Base-by-base conservation (phyloP, 169 alveolate genomes). In the Theileria orientalis region DNA sequence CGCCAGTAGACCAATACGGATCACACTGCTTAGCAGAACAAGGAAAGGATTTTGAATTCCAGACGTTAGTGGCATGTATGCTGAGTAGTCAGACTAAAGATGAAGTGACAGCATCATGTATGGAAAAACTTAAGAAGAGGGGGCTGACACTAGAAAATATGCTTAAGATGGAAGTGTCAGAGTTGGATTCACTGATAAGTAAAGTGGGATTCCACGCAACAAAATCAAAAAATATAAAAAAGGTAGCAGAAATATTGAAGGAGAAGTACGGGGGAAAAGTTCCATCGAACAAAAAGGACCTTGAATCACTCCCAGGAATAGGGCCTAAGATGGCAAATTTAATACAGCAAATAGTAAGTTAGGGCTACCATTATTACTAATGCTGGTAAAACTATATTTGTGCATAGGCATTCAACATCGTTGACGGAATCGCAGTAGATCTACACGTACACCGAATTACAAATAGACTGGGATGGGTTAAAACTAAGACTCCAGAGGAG, bases 301-400 rank as follows among this genome's bases (percentile, higher is more conserved):
- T 97, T 41, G 84, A 91, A 16, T 74, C 85, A 56, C 87, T 96
- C 13, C 97, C 97, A 25, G 99, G 99, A 14, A 94, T 97, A 41
- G 99, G 99, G 16, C 96, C 95, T 25, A 96, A 96, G 78, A 94
- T 96, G 94, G 98, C 98, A 14, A 85, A 94, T 63, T 86, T 97
- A 42, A 91, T 94, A 64, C 69, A 94, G 76, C 95, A 95, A 73
- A 79, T 87, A 67, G 96, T 96, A 69, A 83, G 98, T 95, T 97
- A 95, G 70, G 93, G 95, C 30, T 97, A 94, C 3, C 3, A 56
- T n/a, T 56, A 8, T 27, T 56, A 6, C 14, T 9, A 37, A 37
- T 37, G 9, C 5, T 37, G 9, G 9, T 37, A 37, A 37, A 60
- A 23, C 51, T 6, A 27, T 60, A 33, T 60, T 14, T 54, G 3